Evolutionary conservation across 306 rosid species (phyloP).

Genomic region (Carpinus viminea): DNA sequence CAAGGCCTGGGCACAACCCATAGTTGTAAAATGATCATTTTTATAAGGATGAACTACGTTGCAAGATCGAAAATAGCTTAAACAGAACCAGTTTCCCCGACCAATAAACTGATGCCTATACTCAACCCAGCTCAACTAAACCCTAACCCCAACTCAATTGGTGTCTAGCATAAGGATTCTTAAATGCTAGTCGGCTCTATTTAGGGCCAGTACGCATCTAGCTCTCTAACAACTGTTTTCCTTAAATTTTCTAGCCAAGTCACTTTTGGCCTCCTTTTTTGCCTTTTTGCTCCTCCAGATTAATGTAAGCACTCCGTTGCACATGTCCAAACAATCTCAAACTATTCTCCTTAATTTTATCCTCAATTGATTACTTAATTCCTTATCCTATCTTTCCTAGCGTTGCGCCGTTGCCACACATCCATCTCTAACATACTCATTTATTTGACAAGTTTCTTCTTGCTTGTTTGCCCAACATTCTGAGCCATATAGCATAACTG

Average conservation of each 20-base stretch:
- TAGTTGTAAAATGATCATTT: not conserved
- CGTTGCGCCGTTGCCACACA: not conserved
- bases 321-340: constrained; percentile 1
- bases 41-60: not conserved
- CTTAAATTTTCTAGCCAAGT: not conserved
- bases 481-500: no score
- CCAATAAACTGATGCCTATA: no score
- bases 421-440: not conserved
- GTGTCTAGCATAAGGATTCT: no score
- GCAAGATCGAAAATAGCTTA: no score
- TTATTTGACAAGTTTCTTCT: not conserved
- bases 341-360: not conserved
- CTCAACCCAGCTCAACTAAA: no score
- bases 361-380: not conserved
- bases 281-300: not conserved
- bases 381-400: not conserved
- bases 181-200: no score
- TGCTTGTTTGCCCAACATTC: not conserved
- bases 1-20: not conserved
- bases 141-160: no score
- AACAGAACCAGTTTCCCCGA: no score
- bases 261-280: not conserved
- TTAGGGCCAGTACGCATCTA: no score
- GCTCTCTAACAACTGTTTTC: not conserved
- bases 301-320: not conserved